Percentiles rank a stretch among this genome's conserved stretches.
Evolutionary conservation across 2,329 filamentous ascomycete genomes (phyloP).

Genomic region (Magnaporthiopsis poae): DNA sequence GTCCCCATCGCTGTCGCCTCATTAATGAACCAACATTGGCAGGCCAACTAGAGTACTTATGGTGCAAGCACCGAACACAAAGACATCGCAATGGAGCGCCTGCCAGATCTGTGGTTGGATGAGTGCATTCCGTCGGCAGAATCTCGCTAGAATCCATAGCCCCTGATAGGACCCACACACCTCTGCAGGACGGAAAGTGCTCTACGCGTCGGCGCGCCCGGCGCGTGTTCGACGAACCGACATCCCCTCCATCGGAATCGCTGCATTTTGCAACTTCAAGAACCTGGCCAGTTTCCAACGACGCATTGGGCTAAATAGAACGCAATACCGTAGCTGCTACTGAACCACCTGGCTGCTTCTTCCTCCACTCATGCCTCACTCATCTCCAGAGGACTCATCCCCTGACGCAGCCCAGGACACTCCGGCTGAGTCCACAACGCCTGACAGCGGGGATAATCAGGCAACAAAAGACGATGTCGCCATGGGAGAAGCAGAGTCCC

Average conservation of each 20-base stretch:
- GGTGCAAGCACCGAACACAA: background rate
- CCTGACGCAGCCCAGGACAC: slow-evolving; percentile 13
- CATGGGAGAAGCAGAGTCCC: slow-evolving; percentile 27
- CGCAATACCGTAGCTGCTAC: background rate
- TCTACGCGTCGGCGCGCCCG: slow-evolving; percentile 16
- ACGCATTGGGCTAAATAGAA: background rate
- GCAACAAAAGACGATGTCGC: slow-evolving; percentile 27
- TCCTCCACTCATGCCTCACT: slow-evolving; percentile 34
- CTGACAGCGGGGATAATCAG: slow-evolving; percentile 21
- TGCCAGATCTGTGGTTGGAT: background rate
- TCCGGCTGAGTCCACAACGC: slow-evolving; percentile 17
- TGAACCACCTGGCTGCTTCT: background rate
- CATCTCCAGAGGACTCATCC: slow-evolving; percentile 21
- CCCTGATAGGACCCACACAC: background rate
- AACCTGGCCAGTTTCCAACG: background rate
- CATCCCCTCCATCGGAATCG: background rate
- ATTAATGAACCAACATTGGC: background rate
- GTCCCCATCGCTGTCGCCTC: background rate
- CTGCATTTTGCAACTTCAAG: background rate
- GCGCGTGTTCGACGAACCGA: background rate
- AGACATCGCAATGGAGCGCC: too few relatives aligned
- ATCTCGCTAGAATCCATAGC: background rate
- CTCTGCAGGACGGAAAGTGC: background rate
- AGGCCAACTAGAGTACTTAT: too few relatives aligned
- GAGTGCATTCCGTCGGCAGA: background rate